Base-by-base conservation (phyloP, 140 eudicot species). In the Erigeron philadelphicus region DNA sequence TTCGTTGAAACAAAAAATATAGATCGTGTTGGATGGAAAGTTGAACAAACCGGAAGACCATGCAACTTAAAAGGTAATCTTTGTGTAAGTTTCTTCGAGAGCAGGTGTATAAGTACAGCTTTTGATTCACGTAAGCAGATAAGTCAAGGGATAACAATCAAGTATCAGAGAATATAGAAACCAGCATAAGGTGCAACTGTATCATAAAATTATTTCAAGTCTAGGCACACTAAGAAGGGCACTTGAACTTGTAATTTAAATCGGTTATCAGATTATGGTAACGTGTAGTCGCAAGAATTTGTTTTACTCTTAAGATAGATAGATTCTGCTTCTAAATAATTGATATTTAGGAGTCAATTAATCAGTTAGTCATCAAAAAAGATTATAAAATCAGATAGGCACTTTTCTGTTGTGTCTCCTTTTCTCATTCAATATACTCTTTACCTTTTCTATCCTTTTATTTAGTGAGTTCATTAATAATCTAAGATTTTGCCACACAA, bases 1-100 rank as follows among this genome's bases (percentile, higher is more conserved):
- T 94, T 94, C n/a, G 99, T 89, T 56, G 99, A 73, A 73, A 88
- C 80, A 68, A 94, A 89, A 77, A 94, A 89, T 49, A 87, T 57
- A 8, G 99, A 94, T 60, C 95, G 86, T 53, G 88, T 80, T 4
- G 99, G 97, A 83, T 94, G 99, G 60, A 94, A 94, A 21, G 95
- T 85, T 67, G 91, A 72, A 64, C 81, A 80, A 46, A 94, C 99
- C 0, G 97, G 86, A 71, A 94, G 85, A 46, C 97, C 95, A 53
- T 87, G 96, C 73, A 90, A 70, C 83, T 94, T 94, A 76, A 85
- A 94, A 3, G 97, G 97, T 58, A 87, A 72, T 73, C 85, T 84
- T 74, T 94, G 95, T 6, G 95, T 87, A 17, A 67, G 74, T 65
- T 82, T 85, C 90, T 87, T 89, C 5, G 97, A 89, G 41, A 94